Conservation (phyloP, 202 grass and related monocot species). For the Bolboschoenoplectus hybrid region DNA sequence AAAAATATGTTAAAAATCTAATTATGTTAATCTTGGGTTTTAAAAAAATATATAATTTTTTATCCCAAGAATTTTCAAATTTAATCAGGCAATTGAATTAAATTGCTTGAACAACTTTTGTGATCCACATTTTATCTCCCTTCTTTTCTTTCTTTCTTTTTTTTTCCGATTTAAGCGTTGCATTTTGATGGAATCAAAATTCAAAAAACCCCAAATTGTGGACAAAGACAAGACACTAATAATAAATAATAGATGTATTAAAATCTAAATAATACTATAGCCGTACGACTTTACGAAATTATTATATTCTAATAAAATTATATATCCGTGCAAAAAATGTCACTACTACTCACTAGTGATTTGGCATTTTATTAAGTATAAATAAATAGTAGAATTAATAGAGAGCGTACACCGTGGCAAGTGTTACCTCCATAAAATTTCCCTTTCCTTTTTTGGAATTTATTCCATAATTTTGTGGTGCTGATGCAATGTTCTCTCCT, state of each 20-base stretch:
- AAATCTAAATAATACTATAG: background rate
- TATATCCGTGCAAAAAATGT: background rate
- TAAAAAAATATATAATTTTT: no score
- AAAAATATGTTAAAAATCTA: no score
- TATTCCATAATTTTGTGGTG: background rate
- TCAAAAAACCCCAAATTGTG: background rate
- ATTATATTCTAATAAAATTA: background rate
- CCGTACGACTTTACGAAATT: background rate
- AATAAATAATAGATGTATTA: background rate
- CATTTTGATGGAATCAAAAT: background rate
- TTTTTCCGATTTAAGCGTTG: no score
- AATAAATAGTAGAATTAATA: background rate
- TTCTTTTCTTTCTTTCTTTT: no score
- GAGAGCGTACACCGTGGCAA: conserved; percentile 18
- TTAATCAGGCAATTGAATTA: no score
- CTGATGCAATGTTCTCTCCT: background rate
- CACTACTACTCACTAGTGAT: background rate
- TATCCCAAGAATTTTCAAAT: no score
- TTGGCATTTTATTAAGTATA: background rate
- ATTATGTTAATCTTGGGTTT: no score
- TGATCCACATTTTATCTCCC: no score
- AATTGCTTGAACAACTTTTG: no score
- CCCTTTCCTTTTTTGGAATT: background rate
- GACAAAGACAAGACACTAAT: background rate
- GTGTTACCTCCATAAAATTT: background rate